Evolutionary conservation across 257 asterid genomes (phyloP).

Genomic region (Cinchona pubescens): DNA sequence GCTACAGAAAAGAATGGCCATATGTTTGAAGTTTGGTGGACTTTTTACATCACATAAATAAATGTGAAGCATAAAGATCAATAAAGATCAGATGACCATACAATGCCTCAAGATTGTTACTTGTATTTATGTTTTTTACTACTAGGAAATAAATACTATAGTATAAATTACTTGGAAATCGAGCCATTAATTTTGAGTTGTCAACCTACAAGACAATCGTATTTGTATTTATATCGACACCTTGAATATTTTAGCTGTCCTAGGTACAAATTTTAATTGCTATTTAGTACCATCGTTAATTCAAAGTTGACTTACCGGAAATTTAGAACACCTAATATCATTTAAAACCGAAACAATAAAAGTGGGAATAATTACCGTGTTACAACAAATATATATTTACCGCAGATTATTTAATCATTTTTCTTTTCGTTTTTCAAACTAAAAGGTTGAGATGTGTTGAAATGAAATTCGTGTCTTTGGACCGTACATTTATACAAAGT

Average conservation of each 20-base stretch:
- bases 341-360: too few relatives aligned
- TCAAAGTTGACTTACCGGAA: not conserved
- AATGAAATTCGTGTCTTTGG: too few relatives aligned
- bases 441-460: too few relatives aligned
- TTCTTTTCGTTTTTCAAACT: too few relatives aligned
- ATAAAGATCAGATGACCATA: conserved; percentile 17
- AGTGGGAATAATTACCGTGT: too few relatives aligned
- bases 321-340: not conserved
- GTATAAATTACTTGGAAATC: conserved; percentile 14
- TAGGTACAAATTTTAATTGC: not conserved
- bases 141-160: not conserved
- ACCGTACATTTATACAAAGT: too few relatives aligned
- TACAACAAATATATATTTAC: too few relatives aligned
- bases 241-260: conserved; percentile 12
- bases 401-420: too few relatives aligned
- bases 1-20: conserved; percentile 14
- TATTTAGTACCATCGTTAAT: not conserved
- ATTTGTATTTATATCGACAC: not conserved
- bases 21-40: conserved; percentile 24
- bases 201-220: conserved; percentile 10
- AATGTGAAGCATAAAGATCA: conserved; percentile 12
- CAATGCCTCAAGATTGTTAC: conserved; percentile 6
- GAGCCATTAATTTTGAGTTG: conserved; percentile 18
- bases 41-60: conserved; percentile 27
- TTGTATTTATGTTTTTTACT: not conserved